phyloP scores from a whole-genome alignment of 1,139 yeast species.

The Blastobotrys serpentis region DNA sequence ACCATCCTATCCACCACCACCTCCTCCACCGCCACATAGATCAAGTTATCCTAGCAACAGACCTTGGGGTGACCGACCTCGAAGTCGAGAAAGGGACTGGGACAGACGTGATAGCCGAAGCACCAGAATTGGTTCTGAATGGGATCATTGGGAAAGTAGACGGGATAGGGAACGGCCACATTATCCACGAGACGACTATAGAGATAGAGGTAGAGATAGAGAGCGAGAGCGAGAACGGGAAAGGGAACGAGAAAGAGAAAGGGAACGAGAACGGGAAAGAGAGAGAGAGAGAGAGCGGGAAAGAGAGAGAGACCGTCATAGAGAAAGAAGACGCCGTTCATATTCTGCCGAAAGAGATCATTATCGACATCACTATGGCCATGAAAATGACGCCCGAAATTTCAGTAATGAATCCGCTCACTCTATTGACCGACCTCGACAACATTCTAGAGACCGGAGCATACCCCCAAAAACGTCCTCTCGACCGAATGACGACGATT shows the following conservation, averaged over 20 bases:
- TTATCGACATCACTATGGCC: slow-evolving; percentile 16
- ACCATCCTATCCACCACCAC: slow-evolving; percentile 13
- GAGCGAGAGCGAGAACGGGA: slow-evolving; percentile 24
- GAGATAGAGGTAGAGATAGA: slow-evolving; percentile 21
- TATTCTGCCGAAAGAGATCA: slow-evolving; percentile 12
- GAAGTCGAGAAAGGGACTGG: slow-evolving; percentile 17
- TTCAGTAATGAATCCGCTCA: slow-evolving; percentile 5
- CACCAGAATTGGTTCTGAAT: slow-evolving; percentile 6
- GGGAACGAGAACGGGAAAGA: slow-evolving; percentile 20
- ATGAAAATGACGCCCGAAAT: not conserved
- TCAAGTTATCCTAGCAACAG: slow-evolving; percentile 1
- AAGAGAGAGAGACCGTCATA: slow-evolving; percentile 17
- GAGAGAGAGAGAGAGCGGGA: slow-evolving; percentile 23
- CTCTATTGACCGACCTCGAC: too few species aligned
- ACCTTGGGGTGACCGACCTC: slow-evolving; percentile 13
- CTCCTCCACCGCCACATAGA: slow-evolving; percentile 12
- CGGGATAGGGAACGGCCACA: slow-evolving; percentile 8
- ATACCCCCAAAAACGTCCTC: slow-evolving; percentile 17
- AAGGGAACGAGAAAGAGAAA: slow-evolving; percentile 23
- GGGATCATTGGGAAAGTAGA: slow-evolving; percentile 20
- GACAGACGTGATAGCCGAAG: slow-evolving; percentile 12
- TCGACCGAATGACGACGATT: slow-evolving; percentile 15
- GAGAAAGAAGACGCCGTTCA: slow-evolving; percentile 1
- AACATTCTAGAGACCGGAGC: too few species aligned
- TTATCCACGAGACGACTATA: slow-evolving; percentile 13